Base-by-base conservation (phyloP, 192 early-diverging fungal species). In the Allomyces javanicus region DNA sequence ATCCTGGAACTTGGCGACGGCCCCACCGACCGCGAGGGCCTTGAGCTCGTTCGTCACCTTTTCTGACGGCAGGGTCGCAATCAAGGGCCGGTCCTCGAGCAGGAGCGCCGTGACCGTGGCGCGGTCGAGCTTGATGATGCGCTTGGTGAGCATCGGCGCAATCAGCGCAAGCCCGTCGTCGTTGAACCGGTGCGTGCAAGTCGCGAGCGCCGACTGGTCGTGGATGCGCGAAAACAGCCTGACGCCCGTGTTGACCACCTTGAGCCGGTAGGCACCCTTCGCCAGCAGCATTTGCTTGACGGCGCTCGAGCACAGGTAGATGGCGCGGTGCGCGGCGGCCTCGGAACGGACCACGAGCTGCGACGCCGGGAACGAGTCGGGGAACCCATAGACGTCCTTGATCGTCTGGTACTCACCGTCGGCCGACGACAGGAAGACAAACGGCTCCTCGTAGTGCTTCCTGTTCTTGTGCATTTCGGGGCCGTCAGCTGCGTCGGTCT, bases 201-300 rank as follows among this genome's bases (percentile, higher is more conserved):
- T 33, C 33, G 33, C 33, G 9, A 40, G 33, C 63, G 25, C 24
- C 25, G 27, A 63, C 69, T 26, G 67, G 50, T 58, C 50, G 17
- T 14, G 21, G 17, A n/a, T 85, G 67, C 89, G 85, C 44, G 85
- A 82, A 72, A 99, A 96, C 19, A 88, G 76, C 62, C 82, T 79
- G 65, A 99, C 89, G 25, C 96, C 96, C 0, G 93, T 92, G 76
- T 99, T 96, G 61, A 99, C 93, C 5, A 90, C 74, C 82, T 86
- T 63, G 63, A 91, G 73, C 27, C 84, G 81, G 11, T 74, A 70
- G 33, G 78, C 74, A 65, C 89, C 85, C 0, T 72, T 61, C 7
- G 86, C 79, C 45, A 73, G 64, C 70, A 96, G 72, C 25, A 96
- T 72, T 25, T 68, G 67, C 70, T 90, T 89, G 67, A 96, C 88